Conservation (phyloP, 2,329 filamentous ascomycete genomes). For the Claviceps pazoutovae region DNA sequence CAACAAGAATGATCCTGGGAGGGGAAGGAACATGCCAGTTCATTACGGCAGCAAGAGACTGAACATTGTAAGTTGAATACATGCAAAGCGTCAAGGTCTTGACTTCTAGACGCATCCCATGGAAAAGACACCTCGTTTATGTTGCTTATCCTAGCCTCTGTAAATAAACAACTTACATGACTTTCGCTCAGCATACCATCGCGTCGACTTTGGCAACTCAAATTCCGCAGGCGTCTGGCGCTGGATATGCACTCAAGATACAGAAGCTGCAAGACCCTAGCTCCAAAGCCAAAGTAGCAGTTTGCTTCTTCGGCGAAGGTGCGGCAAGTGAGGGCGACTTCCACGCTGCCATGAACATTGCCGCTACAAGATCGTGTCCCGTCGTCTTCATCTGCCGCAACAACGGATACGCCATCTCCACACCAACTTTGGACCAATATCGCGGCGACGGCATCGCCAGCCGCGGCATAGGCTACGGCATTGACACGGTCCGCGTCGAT, state of each 20-base stretch:
- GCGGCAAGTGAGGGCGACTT: slow-evolving; percentile 87
- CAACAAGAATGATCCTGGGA: slow-evolving; percentile 65
- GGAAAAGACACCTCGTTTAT: neutral
- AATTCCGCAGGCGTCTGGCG: slow-evolving; percentile 75
- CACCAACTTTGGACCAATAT: slow-evolving; percentile 81
- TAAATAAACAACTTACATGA: neutral
- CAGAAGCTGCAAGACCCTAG: slow-evolving; percentile 61
- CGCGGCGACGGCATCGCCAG: slow-evolving; percentile 83
- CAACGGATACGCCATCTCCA: slow-evolving; percentile 85
- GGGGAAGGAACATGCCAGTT: slow-evolving; percentile 90
- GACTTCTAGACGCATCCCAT: neutral
- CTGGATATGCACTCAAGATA: slow-evolving; percentile 77
- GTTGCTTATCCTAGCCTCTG: neutral
- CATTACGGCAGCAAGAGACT: slow-evolving; percentile 80
- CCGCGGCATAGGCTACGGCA: slow-evolving; percentile 80
- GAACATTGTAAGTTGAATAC: slow-evolving; percentile 52
- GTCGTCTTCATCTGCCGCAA: slow-evolving; percentile 85
- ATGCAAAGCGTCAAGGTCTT: neutral
- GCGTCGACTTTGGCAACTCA: slow-evolving; percentile 75
- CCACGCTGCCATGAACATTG: slow-evolving; percentile 81
- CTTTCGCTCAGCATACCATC: slow-evolving; percentile 53
- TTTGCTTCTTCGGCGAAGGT: slow-evolving; percentile 82
- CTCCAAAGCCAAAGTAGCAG: slow-evolving; percentile 52
- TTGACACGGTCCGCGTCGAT: slow-evolving; percentile 81
- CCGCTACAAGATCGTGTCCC: slow-evolving; percentile 75